Evolutionary conservation across 257 asterid species (phyloP).

Genomic region (Penstemon eatonii): DNA sequence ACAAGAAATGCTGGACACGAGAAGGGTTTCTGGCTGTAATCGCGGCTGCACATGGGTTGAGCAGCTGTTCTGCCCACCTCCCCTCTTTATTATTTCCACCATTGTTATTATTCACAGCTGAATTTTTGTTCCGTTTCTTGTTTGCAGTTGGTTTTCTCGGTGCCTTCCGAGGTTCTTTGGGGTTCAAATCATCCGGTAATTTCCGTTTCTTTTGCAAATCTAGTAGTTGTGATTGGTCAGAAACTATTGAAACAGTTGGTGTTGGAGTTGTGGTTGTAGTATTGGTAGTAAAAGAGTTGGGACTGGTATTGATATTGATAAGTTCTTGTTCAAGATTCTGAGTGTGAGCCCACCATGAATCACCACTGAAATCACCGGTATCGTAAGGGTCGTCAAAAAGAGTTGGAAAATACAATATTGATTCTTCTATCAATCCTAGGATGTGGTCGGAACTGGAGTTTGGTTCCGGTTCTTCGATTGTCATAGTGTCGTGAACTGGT

Average conservation of each 20-base stretch:
- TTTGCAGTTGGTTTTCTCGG: conserved; percentile 34
- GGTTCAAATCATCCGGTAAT: conserved; percentile 32
- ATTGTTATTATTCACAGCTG: conserved; percentile 30
- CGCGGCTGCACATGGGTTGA: conserved; percentile 87
- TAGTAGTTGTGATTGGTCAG: conserved; percentile 33
- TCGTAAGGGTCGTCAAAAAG: conserved; percentile 64
- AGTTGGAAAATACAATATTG: conserved; percentile 54
- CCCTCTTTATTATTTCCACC: conserved; percentile 59
- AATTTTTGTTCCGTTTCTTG: conserved; percentile 37
- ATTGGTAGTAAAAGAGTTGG: conserved; percentile 43
- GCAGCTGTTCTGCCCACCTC: conserved; percentile 91
- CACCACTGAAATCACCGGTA: conserved; percentile 45
- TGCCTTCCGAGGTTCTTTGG: conserved; percentile 29
- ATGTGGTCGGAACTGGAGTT: conserved; percentile 47
- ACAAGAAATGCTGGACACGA: conserved; percentile 74
- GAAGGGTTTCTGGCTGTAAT: conserved; percentile 54
- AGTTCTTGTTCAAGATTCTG: conserved; percentile 48
- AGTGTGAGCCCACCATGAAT: conserved; percentile 55
- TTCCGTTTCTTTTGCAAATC: conserved; percentile 62
- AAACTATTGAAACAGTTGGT: conserved; percentile 32
- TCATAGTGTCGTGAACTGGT: conserved; percentile 35
- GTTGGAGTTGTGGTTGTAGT: conserved; percentile 28
- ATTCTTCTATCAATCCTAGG: conserved; percentile 57
- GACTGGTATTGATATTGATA: conserved; percentile 28
- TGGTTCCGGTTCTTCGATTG: conserved; percentile 57